Conservation (phyloP, 2,329 filamentous ascomycete species). For the Aspergillus felis region DNA sequence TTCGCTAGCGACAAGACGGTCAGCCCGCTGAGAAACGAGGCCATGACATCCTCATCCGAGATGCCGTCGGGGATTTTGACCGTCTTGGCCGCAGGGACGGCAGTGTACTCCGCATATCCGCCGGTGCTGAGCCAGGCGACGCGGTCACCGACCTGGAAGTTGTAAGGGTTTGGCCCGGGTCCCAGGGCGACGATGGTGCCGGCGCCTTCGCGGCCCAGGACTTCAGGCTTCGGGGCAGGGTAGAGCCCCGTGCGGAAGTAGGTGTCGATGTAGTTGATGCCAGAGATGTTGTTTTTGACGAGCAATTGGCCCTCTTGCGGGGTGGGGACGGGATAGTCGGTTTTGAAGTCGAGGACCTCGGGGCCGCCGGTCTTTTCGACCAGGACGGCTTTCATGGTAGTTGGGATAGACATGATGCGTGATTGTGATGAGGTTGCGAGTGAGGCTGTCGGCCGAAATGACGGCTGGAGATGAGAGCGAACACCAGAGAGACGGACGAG, state of each 20-base stretch:
- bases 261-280: conserved; percentile 87
- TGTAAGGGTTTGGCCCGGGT: conserved; percentile 46
- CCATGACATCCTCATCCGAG: conserved; percentile 60
- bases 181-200: conserved; percentile 65
- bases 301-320: conserved; percentile 68
- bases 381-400: conserved; percentile 69
- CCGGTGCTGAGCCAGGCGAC: conserved; percentile 64
- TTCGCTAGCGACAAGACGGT: conserved; percentile 76
- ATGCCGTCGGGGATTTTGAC: conserved; percentile 63
- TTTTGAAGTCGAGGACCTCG: conserved; percentile 68
- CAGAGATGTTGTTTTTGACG: conserved; percentile 74
- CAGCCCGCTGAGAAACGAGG: conserved; percentile 72
- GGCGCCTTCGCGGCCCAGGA: conserved; percentile 74
- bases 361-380: conserved; percentile 68
- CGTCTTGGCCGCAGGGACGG: conserved; percentile 50
- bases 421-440: conserved; percentile 21
- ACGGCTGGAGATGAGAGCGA: conserved; percentile 5
- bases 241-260: conserved; percentile 89
- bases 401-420: conserved; percentile 50
- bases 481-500: conserved; percentile 10
- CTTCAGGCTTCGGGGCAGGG: conserved; percentile 64
- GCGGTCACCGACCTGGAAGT: conserved; percentile 62
- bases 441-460: background rate
- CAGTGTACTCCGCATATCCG: conserved; percentile 59
- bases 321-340: conserved; percentile 66